A percentile compares a stretch with the other conserved stretches of the same genome.
Evolutionary conservation across 306 rosid genomes (phyloP).

Genomic region (Sphenostylis stenocarpa): DNA sequence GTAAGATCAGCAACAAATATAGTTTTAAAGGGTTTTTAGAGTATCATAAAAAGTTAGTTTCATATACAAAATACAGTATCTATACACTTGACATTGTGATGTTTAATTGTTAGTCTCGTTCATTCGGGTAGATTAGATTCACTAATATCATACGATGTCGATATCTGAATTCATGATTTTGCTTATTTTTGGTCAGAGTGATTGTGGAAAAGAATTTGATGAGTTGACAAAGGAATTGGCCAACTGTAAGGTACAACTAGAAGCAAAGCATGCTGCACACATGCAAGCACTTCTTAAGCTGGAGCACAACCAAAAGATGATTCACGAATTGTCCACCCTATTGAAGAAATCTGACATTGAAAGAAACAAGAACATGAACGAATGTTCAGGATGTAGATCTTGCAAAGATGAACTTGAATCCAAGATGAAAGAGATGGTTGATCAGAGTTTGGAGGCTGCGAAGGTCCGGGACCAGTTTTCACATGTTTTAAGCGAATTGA

Average conservation of each 20-base stretch:
- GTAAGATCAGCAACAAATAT: slow-evolving; percentile 43
- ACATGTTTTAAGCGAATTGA: slow-evolving; percentile 47
- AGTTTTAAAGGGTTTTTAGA: background rate
- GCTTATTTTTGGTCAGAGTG: slow-evolving; percentile 29
- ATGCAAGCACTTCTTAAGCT: slow-evolving; percentile 65
- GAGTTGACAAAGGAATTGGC: slow-evolving; percentile 61
- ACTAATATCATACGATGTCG: background rate
- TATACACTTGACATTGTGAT: background rate
- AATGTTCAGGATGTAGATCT: slow-evolving; percentile 38
- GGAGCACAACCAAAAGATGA: slow-evolving; percentile 56
- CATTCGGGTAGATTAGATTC: background rate
- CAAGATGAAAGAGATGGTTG: slow-evolving; percentile 49
- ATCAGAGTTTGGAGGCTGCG: slow-evolving; percentile 37
- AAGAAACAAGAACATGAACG: slow-evolving; percentile 50
- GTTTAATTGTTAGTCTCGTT: background rate
- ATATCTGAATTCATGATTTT: slow-evolving; percentile 2
- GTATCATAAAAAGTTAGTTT: background rate
- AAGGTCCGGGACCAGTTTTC: slow-evolving; percentile 48
- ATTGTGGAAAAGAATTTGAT: slow-evolving; percentile 56
- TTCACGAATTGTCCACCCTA: slow-evolving; percentile 51
- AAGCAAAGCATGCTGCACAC: slow-evolving; percentile 67
- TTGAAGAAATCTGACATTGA: slow-evolving; percentile 53
- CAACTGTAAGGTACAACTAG: slow-evolving; percentile 69
- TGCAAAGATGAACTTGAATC: slow-evolving; percentile 44
- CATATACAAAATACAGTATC: background rate